Conservation (phyloP, 345 rosid genomes). For the Populus pruinosa region DNA sequence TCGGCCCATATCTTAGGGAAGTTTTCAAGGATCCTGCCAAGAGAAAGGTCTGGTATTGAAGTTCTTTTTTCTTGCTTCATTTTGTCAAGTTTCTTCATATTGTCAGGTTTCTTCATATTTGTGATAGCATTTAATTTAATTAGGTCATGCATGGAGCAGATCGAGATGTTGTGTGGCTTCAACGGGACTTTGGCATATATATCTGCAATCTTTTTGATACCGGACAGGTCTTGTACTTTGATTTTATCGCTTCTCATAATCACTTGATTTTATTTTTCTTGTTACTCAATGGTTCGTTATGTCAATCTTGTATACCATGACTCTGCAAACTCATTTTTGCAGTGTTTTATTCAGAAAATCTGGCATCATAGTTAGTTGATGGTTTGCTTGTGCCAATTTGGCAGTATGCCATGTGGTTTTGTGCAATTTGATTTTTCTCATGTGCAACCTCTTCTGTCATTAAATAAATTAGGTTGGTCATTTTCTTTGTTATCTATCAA, state of each 20-base stretch:
- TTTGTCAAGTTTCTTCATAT: background rate
- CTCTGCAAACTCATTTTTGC: background rate
- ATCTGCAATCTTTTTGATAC: slow-evolving; percentile 95
- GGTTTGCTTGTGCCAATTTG: background rate
- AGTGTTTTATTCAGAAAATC: background rate
- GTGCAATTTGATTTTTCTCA: background rate
- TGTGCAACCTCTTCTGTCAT: background rate
- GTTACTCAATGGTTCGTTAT: background rate
- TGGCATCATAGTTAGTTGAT: background rate
- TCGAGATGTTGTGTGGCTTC: slow-evolving; percentile 92
- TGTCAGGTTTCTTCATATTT: slow-evolving; percentile 18
- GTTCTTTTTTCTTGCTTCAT: background rate
- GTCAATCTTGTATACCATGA: background rate
- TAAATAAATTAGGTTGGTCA: background rate
- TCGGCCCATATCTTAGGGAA: slow-evolving; percentile 86
- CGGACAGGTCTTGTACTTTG: slow-evolving; percentile 66
- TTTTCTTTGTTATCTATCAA: background rate
- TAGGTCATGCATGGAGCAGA: slow-evolving; percentile 99
- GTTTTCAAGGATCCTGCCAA: slow-evolving; percentile 81
- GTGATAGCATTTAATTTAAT: slow-evolving; percentile 29
- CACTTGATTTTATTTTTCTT: background rate
- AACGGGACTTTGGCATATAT: slow-evolving; percentile 94
- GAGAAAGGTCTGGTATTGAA: slow-evolving; percentile 62
- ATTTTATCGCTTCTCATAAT: background rate
- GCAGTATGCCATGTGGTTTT: background rate